Conservation (phyloP, 345 rosid genomes). For the Diplotaxis tenuifolia region DNA sequence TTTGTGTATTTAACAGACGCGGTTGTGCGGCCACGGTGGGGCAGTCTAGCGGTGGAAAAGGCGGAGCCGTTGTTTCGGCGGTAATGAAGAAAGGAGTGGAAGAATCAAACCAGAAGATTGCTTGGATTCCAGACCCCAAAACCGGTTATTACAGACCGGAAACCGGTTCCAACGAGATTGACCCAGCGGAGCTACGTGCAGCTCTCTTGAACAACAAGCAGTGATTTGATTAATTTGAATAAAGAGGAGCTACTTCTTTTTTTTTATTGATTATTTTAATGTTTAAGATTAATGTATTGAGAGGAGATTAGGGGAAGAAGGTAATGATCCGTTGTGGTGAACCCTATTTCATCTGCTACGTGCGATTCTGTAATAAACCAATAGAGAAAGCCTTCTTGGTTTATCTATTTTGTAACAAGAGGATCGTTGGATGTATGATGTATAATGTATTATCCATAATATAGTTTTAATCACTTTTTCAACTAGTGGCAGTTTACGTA, state of each 20-base stretch:
- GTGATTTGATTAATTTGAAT: conserved; percentile 24
- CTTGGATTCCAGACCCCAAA: conserved; percentile 86
- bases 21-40: conserved; percentile 37
- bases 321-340: conserved; percentile 31
- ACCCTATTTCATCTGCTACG: conserved; percentile 26
- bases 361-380: conserved; percentile 10
- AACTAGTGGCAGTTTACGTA: not conserved
- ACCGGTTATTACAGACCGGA: conserved; percentile 88
- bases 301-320: conserved; percentile 24
- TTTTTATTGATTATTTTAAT: conserved; percentile 1
- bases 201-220: conserved; percentile 60
- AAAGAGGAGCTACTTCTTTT: not conserved
- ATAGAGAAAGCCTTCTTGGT: not conserved
- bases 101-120: conserved; percentile 44
- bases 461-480: not conserved
- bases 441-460: not conserved
- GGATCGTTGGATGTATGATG: conserved; percentile 23
- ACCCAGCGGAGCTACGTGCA: conserved; percentile 68
- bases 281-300: not conserved
- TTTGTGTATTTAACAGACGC: conserved; percentile 25
- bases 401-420: conserved; percentile 11
- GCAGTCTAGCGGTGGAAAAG: conserved; percentile 31
- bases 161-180: conserved; percentile 56
- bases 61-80: conserved; percentile 29
- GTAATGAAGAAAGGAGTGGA: conserved; percentile 47